Conservation (phyloP, 2,329 filamentous ascomycete species). For the Beauveria sp. region DNA sequence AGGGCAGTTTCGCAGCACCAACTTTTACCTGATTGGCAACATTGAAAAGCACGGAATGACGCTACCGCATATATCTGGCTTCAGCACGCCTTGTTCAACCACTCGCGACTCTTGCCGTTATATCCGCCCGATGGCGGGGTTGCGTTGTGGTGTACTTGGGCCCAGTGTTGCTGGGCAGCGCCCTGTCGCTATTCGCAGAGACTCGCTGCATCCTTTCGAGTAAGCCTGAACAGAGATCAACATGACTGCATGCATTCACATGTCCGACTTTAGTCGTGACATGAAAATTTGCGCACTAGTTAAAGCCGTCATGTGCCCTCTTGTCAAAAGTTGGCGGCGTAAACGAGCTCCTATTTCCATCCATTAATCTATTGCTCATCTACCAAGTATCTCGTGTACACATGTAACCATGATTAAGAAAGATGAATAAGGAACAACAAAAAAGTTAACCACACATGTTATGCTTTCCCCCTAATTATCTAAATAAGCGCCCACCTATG, state of each 20-base stretch:
- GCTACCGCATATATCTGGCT: neutral
- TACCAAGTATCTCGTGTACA: conserved; percentile 8
- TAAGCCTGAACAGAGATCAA: neutral
- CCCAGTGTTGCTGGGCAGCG: neutral
- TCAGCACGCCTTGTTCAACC: neutral
- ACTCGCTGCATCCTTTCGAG: neutral
- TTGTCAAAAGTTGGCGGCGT: neutral
- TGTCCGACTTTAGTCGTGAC: neutral
- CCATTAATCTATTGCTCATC: neutral
- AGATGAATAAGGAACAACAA: neutral
- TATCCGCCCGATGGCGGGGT: neutral
- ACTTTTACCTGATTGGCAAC: too few relatives aligned
- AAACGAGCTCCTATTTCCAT: neutral
- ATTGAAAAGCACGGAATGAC: too few relatives aligned
- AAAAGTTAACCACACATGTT: neutral
- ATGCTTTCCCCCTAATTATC: neutral
- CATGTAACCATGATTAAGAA: conserved; percentile 7
- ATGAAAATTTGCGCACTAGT: neutral
- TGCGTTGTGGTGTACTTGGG: neutral
- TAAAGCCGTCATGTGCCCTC: neutral
- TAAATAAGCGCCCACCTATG: neutral
- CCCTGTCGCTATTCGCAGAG: neutral
- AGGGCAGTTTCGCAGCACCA: neutral
- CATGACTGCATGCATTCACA: neutral
- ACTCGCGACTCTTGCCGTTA: neutral